Conservation (phyloP, 495 filamentous ascomycete genomes). For the Clohesyomyces aquaticus region DNA sequence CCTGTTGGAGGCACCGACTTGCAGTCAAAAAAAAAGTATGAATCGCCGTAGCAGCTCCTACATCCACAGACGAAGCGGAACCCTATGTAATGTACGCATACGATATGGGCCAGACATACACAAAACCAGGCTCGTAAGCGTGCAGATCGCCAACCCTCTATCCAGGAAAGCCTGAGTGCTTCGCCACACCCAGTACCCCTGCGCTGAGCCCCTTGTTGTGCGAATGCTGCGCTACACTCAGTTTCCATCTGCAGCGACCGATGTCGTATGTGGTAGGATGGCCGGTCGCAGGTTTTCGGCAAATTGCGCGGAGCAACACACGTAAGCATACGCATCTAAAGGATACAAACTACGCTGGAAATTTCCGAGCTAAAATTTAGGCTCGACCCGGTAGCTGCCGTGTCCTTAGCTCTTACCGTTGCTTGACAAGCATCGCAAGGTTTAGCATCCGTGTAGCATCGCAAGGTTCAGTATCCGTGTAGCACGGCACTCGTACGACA, state of each 20-base stretch:
- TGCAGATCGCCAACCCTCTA: neutral
- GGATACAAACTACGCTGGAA: neutral
- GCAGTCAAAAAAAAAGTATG: constrained; percentile 1
- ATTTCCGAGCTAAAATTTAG: neutral
- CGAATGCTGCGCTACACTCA: neutral
- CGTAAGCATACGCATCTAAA: neutral
- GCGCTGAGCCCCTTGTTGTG: neutral
- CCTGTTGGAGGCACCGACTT: neutral
- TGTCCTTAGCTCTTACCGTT: constrained; percentile 1
- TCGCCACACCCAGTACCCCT: neutral
- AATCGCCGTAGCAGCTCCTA: neutral
- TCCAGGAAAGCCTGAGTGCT: neutral
- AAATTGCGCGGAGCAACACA: neutral
- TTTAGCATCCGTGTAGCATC: neutral
- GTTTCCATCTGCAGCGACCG: neutral
- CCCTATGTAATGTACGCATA: neutral
- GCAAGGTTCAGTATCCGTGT: neutral
- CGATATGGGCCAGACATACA: neutral
- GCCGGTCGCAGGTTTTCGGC: neutral
- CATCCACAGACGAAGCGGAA: neutral
- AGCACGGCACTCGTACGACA: neutral
- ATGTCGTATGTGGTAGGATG: neutral
- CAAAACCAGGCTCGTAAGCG: neutral
- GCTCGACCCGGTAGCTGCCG: neutral
- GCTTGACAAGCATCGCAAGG: neutral